A percentile compares a stretch with the other conserved stretches of the same genome.
Evolutionary conservation across 2,329 filamentous ascomycete species (phyloP).

Genomic region (Hymenoscyphus fraxineus): DNA sequence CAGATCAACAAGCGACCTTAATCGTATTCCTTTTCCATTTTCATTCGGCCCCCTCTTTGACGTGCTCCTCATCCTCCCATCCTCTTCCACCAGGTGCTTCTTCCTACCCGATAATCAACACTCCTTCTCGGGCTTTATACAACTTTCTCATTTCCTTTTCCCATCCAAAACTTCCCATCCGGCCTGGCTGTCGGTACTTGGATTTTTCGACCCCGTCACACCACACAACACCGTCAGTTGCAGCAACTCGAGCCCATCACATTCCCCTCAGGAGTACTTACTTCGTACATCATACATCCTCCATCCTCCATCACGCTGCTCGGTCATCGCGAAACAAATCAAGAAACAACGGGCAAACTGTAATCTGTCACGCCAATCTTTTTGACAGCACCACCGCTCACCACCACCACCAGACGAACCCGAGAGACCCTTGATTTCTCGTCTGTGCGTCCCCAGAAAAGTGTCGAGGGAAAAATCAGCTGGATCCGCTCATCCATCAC

Average conservation of each 20-base stretch:
- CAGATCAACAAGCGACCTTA: slow-evolving; percentile 2
- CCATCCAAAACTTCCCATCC: not conserved
- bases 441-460: slow-evolving; percentile 21
- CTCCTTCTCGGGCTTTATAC: slow-evolving; percentile 4
- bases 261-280: slow-evolving; percentile 26
- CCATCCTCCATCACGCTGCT: not conserved
- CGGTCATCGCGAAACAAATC: slow-evolving; percentile 23
- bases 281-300: slow-evolving; percentile 6
- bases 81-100: not conserved
- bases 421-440: not conserved
- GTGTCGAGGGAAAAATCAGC: not conserved
- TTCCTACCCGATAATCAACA: slow-evolving; percentile 1
- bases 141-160: not conserved
- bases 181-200: slow-evolving; percentile 17
- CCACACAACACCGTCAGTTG: slow-evolving; percentile 8
- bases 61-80: not conserved
- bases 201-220: not conserved
- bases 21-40: not conserved
- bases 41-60: not conserved
- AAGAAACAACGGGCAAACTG: slow-evolving; percentile 19
- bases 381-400: slow-evolving; percentile 1
- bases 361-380: slow-evolving; percentile 6
- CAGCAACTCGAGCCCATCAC: slow-evolving; percentile 15
- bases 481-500: not conserved
- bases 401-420: slow-evolving; percentile 15